Percentiles rank a stretch among this genome's conserved stretches.
phyloP scores from a whole-genome alignment of 2,329 filamentous ascomycete species.

The Aotearoamyces nothofagi region DNA sequence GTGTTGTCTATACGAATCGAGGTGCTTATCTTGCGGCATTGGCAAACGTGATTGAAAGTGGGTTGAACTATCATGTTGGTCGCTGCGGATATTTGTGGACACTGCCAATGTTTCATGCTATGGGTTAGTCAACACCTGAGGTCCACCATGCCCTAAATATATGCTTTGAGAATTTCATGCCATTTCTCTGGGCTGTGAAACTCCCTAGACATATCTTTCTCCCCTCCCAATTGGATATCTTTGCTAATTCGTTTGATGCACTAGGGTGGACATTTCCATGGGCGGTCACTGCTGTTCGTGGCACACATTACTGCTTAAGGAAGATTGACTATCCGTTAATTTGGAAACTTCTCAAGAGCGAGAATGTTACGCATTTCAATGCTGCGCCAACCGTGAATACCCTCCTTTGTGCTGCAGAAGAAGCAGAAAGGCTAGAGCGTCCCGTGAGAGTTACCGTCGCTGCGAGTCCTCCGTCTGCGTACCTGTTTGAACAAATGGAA shows the following conservation, averaged over 20 bases:
- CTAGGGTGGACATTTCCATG: conserved; percentile 78
- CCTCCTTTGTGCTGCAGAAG: conserved; percentile 64
- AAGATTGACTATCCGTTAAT: conserved; percentile 93
- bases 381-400: conserved; percentile 96
- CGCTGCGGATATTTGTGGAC: conserved; percentile 83
- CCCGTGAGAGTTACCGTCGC: conserved; percentile 83
- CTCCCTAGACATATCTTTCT: no score
- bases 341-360: conserved; percentile 75
- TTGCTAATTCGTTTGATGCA: conserved; percentile 22
- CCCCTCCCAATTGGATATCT: conserved; percentile 6
- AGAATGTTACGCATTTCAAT: conserved; percentile 87
- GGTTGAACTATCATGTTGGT: conserved; percentile 54
- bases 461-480: conserved; percentile 75
- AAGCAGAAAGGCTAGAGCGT: conserved; percentile 53
- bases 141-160: no score
- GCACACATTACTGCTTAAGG: conserved; percentile 86
- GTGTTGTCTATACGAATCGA: conserved; percentile 82
- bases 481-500: conserved; percentile 84
- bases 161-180: no score
- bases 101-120: conserved; percentile 67
- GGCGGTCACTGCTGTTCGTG: conserved; percentile 82
- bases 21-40: conserved; percentile 74
- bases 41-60: conserved; percentile 78
- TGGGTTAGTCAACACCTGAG: no score
- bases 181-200: no score